A percentile compares a stretch with the other conserved stretches of the same genome.
These are phyloP conservation scores for Blastocrithidia nonstop DNA, from an alignment of 208 protist genomes.

Conservation along the genomic window DNA sequence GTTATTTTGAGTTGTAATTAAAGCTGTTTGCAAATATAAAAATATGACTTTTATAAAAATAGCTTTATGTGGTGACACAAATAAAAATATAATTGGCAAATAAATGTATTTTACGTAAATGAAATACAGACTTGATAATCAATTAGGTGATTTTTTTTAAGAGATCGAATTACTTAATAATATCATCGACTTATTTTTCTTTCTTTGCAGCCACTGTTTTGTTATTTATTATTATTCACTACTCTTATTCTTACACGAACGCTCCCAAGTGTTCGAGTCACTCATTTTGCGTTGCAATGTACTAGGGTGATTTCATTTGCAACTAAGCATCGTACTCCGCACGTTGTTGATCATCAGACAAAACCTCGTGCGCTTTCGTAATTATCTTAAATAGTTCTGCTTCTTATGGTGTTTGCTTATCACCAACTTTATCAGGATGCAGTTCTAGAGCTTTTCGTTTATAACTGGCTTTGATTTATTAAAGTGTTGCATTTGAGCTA, in stretches of 20 bases:
- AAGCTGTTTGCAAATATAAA: too few relatives aligned
- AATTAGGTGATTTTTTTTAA: too few relatives aligned
- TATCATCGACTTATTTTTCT: too few relatives aligned
- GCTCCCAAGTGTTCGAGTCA: slow-evolving; percentile 31
- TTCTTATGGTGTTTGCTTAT: slow-evolving; percentile 57
- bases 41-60: too few relatives aligned
- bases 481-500: slow-evolving; percentile 28
- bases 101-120: too few relatives aligned
- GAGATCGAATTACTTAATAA: too few relatives aligned
- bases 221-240: too few relatives aligned
- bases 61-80: too few relatives aligned
- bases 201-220: too few relatives aligned
- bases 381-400: slow-evolving; percentile 80
- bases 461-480: slow-evolving; percentile 63
- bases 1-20: too few relatives aligned
- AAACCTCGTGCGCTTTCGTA: slow-evolving; percentile 77
- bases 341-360: slow-evolving; percentile 38
- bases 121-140: too few relatives aligned
- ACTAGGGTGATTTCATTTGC: neutral
- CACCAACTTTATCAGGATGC: slow-evolving; percentile 65
- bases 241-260: neutral
- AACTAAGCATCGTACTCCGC: slow-evolving; percentile 52
- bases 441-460: slow-evolving; percentile 76
- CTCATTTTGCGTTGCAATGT: slow-evolving; percentile 4
- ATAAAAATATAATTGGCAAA: too few relatives aligned